phyloP scores from a whole-genome alignment of 179 eudicot species.

The Silene noctiflora region DNA sequence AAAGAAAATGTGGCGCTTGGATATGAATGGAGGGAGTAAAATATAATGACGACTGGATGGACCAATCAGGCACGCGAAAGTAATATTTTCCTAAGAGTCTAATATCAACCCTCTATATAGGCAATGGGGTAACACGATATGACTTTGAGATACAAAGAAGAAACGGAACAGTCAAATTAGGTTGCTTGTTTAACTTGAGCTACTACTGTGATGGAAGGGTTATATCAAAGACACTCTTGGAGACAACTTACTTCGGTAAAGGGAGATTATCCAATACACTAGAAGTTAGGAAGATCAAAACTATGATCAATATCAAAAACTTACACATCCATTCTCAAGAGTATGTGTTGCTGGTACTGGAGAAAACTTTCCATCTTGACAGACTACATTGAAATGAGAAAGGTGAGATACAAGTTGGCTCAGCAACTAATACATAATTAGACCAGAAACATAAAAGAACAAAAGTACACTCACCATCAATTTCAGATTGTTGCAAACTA shows the following conservation, averaged over 20 bases:
- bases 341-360: constrained; percentile 46
- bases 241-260: background rate
- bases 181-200: background rate
- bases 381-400: constrained; percentile 40
- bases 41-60: background rate
- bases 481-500: constrained; percentile 66
- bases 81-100: background rate
- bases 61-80: background rate
- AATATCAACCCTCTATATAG: background rate
- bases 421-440: background rate
- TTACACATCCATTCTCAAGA: constrained; percentile 75
- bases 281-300: background rate
- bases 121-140: background rate
- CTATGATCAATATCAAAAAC: constrained; percentile 27
- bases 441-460: background rate
- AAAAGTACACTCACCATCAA: constrained; percentile 57
- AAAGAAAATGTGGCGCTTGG: too few relatives aligned
- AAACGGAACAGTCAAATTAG: too few relatives aligned
- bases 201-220: background rate
- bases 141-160: background rate
- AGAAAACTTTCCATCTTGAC: constrained; percentile 59
- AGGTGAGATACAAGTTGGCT: background rate
- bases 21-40: too few relatives aligned
- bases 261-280: background rate
- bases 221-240: background rate